Evolutionary conservation across 331 rosid species (phyloP).

Genomic region (Pyrus hybrid): DNA sequence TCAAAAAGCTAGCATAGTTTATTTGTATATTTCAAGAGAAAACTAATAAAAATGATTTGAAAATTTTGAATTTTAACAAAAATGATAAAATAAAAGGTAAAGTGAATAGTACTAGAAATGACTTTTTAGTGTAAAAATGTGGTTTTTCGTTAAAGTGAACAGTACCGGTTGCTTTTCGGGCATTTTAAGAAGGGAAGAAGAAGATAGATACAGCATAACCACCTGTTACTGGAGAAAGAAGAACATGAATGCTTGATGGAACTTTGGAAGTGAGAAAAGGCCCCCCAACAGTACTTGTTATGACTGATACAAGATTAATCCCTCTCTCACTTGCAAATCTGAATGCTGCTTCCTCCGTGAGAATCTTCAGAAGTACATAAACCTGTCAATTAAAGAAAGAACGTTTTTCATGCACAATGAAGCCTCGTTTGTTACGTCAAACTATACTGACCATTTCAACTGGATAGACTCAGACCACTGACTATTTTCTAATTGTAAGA

Average conservation of each 20-base stretch:
- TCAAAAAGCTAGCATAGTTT: too few species aligned
- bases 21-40: too few species aligned
- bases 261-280: slow-evolving; percentile 61
- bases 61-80: too few species aligned
- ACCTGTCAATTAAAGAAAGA: slow-evolving; percentile 28
- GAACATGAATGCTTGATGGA: slow-evolving; percentile 68
- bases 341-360: slow-evolving; percentile 70
- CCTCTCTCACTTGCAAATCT: slow-evolving; percentile 65
- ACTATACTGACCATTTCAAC: neutral
- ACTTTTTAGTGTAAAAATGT: too few species aligned
- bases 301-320: slow-evolving; percentile 61
- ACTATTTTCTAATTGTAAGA: neutral
- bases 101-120: too few species aligned
- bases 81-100: too few species aligned
- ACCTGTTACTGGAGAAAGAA: slow-evolving; percentile 73
- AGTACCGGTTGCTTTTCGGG: too few species aligned
- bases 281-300: slow-evolving; percentile 76
- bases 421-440: neutral
- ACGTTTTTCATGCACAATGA: neutral
- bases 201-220: neutral
- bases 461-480: neutral
- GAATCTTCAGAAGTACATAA: slow-evolving; percentile 67
- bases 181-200: neutral
- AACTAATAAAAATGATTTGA: too few species aligned
- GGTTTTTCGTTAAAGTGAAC: too few species aligned